Evolutionary conservation across 148 eudicot genomes (phyloP), one percentile per base, ranked within the genome.

Genomic region (Polygonum aviculare): DNA sequence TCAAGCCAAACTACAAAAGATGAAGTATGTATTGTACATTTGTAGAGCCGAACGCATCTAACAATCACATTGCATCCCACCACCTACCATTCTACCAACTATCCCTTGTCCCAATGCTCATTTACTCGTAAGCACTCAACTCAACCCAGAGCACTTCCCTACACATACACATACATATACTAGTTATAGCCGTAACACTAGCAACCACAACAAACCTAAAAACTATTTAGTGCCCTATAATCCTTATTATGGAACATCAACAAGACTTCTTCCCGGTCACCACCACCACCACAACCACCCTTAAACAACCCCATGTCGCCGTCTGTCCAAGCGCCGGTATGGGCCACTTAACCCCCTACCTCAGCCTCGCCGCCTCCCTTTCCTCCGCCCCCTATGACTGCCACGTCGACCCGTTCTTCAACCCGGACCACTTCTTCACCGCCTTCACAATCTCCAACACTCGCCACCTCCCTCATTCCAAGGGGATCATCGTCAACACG

Each of bases 321-420:
- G 79, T 91, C 5, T 73, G 86, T 49, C 89, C 97, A 6, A 69
- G 85, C 59, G 83, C 93, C 31, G 93, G 97, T 44, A 86, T 88
- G 87, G 97, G 93, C 60, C 97, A 91, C 73, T 75, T 91, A 11
- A 78, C 78, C 21, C 97, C 97, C 0, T 84, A 80, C 84, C 97
- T 91, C 49, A 91, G 97, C 9, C 84, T 90, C 12, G 79, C 91
- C 16, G 77, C 89, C 79, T 59, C 74, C 76, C 77, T 88, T 31
- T 59, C 83, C 3, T 79, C 73, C 8, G 44, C 73, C 12, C 73
- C 89, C 16, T 80, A 50, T 33, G 54, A 77, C 67, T 81, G 81
- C 74, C 41, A 7, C 0, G 83, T 86, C 49, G 84, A 87, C 16
- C 57, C 83, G 0, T 83, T 83, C 73, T 82, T 85, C 79, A 57